Base-by-base conservation (phyloP, 2,329 filamentous ascomycete species). In the Blastomyces parvus region DNA sequence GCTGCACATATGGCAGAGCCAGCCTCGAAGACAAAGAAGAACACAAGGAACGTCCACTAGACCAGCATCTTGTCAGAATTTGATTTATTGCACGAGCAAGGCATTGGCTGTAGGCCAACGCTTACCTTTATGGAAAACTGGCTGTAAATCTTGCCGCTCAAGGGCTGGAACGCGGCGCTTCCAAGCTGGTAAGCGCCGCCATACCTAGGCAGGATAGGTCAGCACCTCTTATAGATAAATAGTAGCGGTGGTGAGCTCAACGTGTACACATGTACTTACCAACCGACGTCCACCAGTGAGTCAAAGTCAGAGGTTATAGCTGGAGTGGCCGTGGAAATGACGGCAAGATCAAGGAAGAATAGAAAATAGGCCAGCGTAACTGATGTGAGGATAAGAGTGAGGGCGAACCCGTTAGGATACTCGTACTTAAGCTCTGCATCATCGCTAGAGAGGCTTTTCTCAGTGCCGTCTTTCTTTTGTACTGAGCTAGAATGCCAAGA, bases 1-100 rank as follows among this genome's bases (percentile, higher is more conserved):
- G 65, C 68, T 46, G 64, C 69, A 40, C 67, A 72, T 11, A 72
- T 62, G 13, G 66, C 63, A 59, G 69, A 71, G 4, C 70, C 70
- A 33, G 74, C 22, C 52, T 73, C 69, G 61, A 75, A 77, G 59
- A 76, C 65, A 11, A 69, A 25, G 14, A 76, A 67, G 60, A 70
- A 70, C 9, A 63, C 63, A 5, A 76, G 62, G 59, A 73, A 74
- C 3, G 69, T 69, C 70, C 69, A 73, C 66, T 76, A 61, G 6
- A 46, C 40, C 33, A 62, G n/a, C 63, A 11, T 50, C 30, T 42
- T 60, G 63, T 62, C 46, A 65, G 40, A 56, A 59, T 59, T 33
- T 38, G 3, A 14, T 57, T 40, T 40, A n/a, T 1, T 19, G 48
- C 25, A 52, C 25, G 25, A 14, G 48, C 19, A 33, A 36, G 17